Percentiles rank a stretch among this genome's conserved stretches.
Evolutionary conservation across 208 protist species (phyloP).

Genomic region (Kentomonas sorsogonicus): DNA sequence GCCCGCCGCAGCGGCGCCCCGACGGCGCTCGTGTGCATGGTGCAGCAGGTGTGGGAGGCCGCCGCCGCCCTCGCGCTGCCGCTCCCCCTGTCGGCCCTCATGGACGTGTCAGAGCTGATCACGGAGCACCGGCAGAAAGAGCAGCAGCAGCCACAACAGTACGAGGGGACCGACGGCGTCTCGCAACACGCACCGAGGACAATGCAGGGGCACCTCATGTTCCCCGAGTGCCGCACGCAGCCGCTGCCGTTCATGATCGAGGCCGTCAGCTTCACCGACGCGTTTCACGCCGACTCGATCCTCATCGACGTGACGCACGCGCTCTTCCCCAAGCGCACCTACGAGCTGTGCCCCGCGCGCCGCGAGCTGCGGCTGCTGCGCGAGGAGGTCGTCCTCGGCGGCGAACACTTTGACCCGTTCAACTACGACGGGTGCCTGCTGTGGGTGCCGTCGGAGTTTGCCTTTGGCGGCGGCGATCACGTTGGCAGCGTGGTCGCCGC

Average conservation of each 20-base stretch:
- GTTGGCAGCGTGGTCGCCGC: too few relatives aligned
- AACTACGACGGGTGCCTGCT: slow-evolving; percentile 48
- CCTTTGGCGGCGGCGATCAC: too few relatives aligned
- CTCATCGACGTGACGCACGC: not conserved
- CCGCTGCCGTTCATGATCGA: too few relatives aligned
- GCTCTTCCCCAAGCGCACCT: not conserved
- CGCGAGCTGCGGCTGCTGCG: slow-evolving; percentile 21
- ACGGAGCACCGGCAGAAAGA: too few relatives aligned
- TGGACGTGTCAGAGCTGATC: slow-evolving; percentile 16
- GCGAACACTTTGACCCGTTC: slow-evolving; percentile 15
- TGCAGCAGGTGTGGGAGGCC: slow-evolving; percentile 17
- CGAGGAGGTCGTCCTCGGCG: slow-evolving; percentile 25
- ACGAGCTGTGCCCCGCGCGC: not conserved
- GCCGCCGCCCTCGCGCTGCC: not conserved
- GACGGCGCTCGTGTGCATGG: slow-evolving; percentile 36
- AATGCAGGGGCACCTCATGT: not conserved
- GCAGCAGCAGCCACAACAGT: not conserved
- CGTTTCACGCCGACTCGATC: too few relatives aligned
- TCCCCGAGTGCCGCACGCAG: not conserved
- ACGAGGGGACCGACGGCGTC: not conserved
- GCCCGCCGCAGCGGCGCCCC: slow-evolving; percentile 30
- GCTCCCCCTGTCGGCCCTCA: slow-evolving; percentile 4
- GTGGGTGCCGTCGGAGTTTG: slow-evolving; percentile 58
- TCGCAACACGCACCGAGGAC: not conserved
- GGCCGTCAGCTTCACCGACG: too few relatives aligned